phyloP scores from a whole-genome alignment of 164 flowering plant genomes.

The Taxillus chinensis region DNA sequence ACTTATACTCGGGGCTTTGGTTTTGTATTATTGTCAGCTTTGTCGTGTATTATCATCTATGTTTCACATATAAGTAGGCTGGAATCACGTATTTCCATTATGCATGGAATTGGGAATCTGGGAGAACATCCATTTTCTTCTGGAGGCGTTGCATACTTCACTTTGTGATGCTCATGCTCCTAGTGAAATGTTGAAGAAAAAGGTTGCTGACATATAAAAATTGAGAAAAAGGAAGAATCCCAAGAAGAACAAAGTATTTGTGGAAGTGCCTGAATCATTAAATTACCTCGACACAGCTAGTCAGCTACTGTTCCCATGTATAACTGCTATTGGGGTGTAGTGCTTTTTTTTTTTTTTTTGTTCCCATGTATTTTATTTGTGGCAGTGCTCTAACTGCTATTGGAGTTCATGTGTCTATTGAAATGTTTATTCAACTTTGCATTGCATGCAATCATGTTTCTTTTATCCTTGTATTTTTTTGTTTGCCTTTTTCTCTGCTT shows the following conservation, averaged over 20 bases:
- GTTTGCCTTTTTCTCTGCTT: neutral
- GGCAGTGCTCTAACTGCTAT: slow-evolving; percentile 34
- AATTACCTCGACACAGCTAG: slow-evolving; percentile 65
- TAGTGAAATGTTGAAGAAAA: slow-evolving; percentile 46
- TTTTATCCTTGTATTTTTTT: neutral
- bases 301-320: slow-evolving; percentile 65
- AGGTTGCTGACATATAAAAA: slow-evolving; percentile 33
- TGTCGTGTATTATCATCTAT: no score
- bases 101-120: neutral
- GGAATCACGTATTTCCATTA: neutral
- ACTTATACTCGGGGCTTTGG: no score
- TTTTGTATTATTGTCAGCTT: no score
- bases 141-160: slow-evolving; percentile 15
- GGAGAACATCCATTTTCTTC: neutral
- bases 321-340: slow-evolving; percentile 59
- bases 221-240: slow-evolving; percentile 27
- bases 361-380: no score
- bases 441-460: neutral
- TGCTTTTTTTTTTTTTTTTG: slow-evolving; percentile 35
- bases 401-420: slow-evolving; percentile 65
- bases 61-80: neutral
- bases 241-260: slow-evolving; percentile 41
- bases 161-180: slow-evolving; percentile 42
- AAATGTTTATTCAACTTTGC: slow-evolving; percentile 17
- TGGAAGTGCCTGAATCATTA: slow-evolving; percentile 55